These are phyloP conservation scores for Globisporangium parvum DNA, from an alignment of 352 stramenopile genomes.

Conservation along the genomic window DNA sequence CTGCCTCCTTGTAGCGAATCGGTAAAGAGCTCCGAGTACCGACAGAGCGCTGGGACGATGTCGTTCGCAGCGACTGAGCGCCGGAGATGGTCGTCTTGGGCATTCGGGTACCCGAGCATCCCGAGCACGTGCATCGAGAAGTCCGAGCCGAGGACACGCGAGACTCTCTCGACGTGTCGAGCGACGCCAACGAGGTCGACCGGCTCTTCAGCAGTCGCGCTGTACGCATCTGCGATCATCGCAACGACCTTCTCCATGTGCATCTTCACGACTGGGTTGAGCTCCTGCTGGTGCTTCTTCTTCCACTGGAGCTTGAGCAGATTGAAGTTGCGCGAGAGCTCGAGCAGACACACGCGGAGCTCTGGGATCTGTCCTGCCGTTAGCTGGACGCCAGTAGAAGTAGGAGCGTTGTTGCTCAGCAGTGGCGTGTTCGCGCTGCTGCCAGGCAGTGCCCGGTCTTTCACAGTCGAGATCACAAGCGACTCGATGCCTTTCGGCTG, in stretches of 20 bases:
- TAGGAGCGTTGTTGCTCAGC: slow-evolving; percentile 1
- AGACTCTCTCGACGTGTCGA: slow-evolving; percentile 48
- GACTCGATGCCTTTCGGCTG: slow-evolving; percentile 1
- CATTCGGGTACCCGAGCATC: slow-evolving; percentile 27
- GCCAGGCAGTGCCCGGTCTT: neutral
- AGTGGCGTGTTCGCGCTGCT: neutral
- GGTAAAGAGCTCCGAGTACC: slow-evolving; percentile 55
- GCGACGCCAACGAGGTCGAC: slow-evolving; percentile 40
- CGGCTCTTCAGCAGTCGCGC: slow-evolving; percentile 42
- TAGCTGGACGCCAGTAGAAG: slow-evolving; percentile 16
- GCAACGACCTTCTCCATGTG: slow-evolving; percentile 65
- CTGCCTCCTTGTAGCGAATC: slow-evolving; percentile 26
- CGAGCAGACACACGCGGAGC: slow-evolving; percentile 61
- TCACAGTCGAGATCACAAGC: slow-evolving; percentile 8
- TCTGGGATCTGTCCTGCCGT: slow-evolving; percentile 43
- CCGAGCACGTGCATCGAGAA: slow-evolving; percentile 62
- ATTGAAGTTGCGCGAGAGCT: slow-evolving; percentile 70
- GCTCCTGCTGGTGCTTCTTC: slow-evolving; percentile 29
- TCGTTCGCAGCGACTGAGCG: slow-evolving; percentile 27
- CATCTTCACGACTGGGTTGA: slow-evolving; percentile 52
- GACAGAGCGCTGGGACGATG: slow-evolving; percentile 31
- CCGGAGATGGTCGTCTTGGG: slow-evolving; percentile 24
- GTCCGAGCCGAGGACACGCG: slow-evolving; percentile 49
- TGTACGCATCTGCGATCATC: slow-evolving; percentile 72
- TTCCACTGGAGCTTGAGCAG: slow-evolving; percentile 55